Evolutionary conservation across 129 eudicot genomes (phyloP).

Genomic region (Centrapalus pauciflorus): DNA sequence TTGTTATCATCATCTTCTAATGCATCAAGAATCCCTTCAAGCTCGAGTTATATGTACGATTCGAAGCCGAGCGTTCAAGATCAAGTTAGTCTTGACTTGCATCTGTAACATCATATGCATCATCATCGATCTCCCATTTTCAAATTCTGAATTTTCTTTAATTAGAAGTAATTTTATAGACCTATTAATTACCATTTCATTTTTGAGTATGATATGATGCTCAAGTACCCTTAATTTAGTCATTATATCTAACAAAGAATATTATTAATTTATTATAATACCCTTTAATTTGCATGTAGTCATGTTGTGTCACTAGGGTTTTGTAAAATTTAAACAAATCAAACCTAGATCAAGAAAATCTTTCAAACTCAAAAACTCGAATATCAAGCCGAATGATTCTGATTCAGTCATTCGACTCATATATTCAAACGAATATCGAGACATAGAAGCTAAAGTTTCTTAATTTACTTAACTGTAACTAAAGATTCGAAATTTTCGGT

Average conservation of each 20-base stretch:
- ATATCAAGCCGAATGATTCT: neutral
- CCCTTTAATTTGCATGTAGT: neutral
- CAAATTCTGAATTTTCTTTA: conserved; percentile 1
- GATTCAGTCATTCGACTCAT: neutral
- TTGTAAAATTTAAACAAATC: neutral
- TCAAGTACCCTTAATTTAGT: conserved; percentile 10
- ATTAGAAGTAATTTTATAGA: conserved; percentile 20
- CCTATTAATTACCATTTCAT: conserved; percentile 1
- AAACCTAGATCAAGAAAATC: neutral
- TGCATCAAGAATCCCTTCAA: conserved; percentile 13
- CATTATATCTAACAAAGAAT: conserved; percentile 22
- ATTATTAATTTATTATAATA: neutral
- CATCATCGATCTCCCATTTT: neutral
- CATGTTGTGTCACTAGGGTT: conserved; percentile 9
- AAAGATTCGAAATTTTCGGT: too few species aligned
- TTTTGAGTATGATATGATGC: conserved; percentile 10
- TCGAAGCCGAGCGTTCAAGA: conserved; percentile 54
- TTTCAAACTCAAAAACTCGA: neutral
- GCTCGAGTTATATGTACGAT: conserved; percentile 41
- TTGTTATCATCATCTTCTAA: conserved; percentile 13
- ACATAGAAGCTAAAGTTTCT: neutral
- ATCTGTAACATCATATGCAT: conserved; percentile 42
- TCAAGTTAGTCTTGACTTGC: conserved; percentile 95
- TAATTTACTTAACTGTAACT: neutral
- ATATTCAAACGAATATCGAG: neutral